A percentile compares a stretch with the other conserved stretches of the same genome.
Evolutionary conservation across 768 basidiomycete genomes (phyloP).

Genomic region (Leucosporidium scottii): DNA sequence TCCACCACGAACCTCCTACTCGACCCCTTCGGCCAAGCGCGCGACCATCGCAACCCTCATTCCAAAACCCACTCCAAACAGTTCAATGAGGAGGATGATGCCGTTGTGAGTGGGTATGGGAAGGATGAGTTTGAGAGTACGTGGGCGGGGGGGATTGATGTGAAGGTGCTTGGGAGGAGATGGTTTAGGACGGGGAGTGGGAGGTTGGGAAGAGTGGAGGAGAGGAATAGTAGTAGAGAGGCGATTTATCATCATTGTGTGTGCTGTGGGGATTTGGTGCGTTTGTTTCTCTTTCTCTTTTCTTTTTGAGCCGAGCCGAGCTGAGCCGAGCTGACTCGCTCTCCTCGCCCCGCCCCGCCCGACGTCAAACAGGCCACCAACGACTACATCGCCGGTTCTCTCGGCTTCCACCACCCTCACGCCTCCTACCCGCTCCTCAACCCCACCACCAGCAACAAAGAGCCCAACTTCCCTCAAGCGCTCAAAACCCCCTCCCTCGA

Average conservation of each 20-base stretch:
- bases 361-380: background rate
- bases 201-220: background rate
- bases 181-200: slow-evolving; percentile 5
- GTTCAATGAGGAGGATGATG: background rate
- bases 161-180: background rate
- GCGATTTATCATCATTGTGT: slow-evolving; percentile 9
- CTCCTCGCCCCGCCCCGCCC: too few species aligned
- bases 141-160: slow-evolving; percentile 22
- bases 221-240: background rate
- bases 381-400: slow-evolving; percentile 19
- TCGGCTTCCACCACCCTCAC: slow-evolving; percentile 9
- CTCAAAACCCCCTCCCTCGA: background rate
- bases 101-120: background rate
- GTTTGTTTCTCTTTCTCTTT: too few species aligned
- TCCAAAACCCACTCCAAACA: background rate
- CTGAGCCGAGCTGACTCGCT: background rate
- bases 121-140: slow-evolving; percentile 12
- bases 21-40: slow-evolving; percentile 11
- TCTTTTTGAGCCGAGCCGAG: too few species aligned
- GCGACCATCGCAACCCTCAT: background rate
- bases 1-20: slow-evolving; percentile 13
- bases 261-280: slow-evolving; percentile 10
- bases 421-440: background rate
- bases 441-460: background rate
- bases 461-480: slow-evolving; percentile 4